Base-by-base conservation (phyloP, 192 early-diverging fungal genomes). In the Entophlyctis luteolus region DNA sequence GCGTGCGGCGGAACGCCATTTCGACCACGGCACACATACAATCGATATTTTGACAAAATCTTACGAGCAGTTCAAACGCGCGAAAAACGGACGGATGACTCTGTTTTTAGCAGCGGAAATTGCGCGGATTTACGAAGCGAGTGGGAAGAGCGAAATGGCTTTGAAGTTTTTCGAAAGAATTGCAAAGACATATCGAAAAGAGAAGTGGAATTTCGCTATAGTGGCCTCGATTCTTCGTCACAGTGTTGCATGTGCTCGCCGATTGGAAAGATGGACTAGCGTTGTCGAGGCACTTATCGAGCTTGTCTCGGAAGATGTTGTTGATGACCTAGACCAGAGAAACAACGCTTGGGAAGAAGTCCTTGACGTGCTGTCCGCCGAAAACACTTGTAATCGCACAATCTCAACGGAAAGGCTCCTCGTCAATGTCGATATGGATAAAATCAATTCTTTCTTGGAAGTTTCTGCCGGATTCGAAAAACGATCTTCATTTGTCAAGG, bases 141-240 rank as follows among this genome's bases (percentile, higher is more conserved):
- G 82, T 31, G 87, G 87, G n/a, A 90, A 90, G 66, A 86, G 82
- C 66, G 92, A 90, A 47, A 93, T 92, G 87, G 90, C 92, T 0
- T 73, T 91, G 22, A 90, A 88, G 75, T 95, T 95, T 67, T 95
- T 90, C 76, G 91, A 93, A 48, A 73, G 93, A 2, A 95, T 95
- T 53, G 85, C 80, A 47, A 92, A 90, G 57, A 94, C 89, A 4
- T 95, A 95, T 74, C 84, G 93, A 2, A 93, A 93, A 65, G 93
- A 95, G 68, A 70, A 76, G 33, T 95, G 93, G 93, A 42, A 12
- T 8, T 75, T 76, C 55, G 59, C 72, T 23, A 80, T 95, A 1
- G 74, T 95, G 10, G 84, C 78, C 5, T 84, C 83, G 4, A 88
- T 93, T 18, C 58, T 91, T 32, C 68, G 77, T 39, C 84, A 78